phyloP scores from a whole-genome alignment of 169 alveolate species.

The Eimeria tenella region DNA sequence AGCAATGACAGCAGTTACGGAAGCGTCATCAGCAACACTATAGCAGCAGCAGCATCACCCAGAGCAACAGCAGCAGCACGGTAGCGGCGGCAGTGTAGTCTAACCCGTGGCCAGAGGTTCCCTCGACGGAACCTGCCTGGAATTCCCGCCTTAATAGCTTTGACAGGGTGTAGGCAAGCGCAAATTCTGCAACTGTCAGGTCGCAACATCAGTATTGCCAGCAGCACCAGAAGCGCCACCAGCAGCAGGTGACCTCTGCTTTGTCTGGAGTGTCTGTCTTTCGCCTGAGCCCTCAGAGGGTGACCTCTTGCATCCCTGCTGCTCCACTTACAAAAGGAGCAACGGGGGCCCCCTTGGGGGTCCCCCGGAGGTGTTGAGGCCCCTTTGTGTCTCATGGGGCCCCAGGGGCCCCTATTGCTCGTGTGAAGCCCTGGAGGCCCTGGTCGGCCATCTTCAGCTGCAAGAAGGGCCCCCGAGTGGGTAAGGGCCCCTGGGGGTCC shows the following conservation, averaged over 20 bases:
- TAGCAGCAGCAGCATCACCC: background rate
- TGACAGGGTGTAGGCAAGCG: background rate
- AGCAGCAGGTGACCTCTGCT: background rate
- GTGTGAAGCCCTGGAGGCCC: too few species aligned
- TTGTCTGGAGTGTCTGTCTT: too few species aligned
- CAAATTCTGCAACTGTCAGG: background rate
- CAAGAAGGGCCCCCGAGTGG: background rate
- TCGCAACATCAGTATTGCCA: background rate
- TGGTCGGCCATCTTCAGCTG: too few species aligned
- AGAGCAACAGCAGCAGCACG: background rate
- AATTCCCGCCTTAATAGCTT: background rate
- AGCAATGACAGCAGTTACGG: background rate
- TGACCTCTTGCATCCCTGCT: background rate
- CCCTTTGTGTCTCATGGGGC: too few species aligned
- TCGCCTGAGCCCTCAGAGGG: too few species aligned
- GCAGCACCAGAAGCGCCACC: background rate
- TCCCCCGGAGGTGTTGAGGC: too few species aligned
- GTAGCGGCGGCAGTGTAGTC: background rate
- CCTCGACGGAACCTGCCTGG: background rate
- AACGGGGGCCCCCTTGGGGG: background rate
- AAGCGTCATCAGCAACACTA: too few species aligned
- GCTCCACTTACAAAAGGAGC: background rate
- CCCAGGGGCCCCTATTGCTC: too few species aligned
- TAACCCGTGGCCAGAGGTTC: background rate
- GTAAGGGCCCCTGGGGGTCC: background rate